Evolutionary conservation across 176 grass and related monocot species (phyloP).

Genomic region (Eragrostis nindensis): DNA sequence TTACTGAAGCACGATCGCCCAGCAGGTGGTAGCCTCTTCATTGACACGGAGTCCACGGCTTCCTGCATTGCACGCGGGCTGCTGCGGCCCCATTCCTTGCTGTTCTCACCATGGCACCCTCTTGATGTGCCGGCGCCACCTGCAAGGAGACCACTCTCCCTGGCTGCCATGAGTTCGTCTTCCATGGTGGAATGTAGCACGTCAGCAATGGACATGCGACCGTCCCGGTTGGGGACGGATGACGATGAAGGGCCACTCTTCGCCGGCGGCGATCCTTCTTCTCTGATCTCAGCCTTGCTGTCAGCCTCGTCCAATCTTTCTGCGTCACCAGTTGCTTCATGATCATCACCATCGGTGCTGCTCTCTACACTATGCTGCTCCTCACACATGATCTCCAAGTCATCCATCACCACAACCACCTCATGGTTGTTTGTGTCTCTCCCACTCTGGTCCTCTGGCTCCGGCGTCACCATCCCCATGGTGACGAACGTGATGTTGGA

Average conservation of each 20-base stretch:
- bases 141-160: slow-evolving; percentile 55
- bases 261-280: slow-evolving; percentile 25
- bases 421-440: slow-evolving; percentile 30
- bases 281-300: slow-evolving; percentile 62
- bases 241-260: slow-evolving; percentile 29
- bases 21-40: slow-evolving; percentile 66
- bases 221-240: slow-evolving; percentile 3
- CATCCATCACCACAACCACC: slow-evolving; percentile 49
- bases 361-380: slow-evolving; percentile 33
- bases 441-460: slow-evolving; percentile 22
- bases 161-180: slow-evolving; percentile 65
- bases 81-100: slow-evolving; percentile 38
- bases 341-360: slow-evolving; percentile 14
- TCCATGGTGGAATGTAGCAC: slow-evolving; percentile 76
- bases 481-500: slow-evolving; percentile 52
- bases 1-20: slow-evolving; percentile 61
- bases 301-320: slow-evolving; percentile 25
- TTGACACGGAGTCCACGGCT: slow-evolving; percentile 1
- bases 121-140: slow-evolving; percentile 47
- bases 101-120: slow-evolving; percentile 43
- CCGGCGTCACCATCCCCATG: slow-evolving; percentile 17
- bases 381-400: slow-evolving; percentile 36
- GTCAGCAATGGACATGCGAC: slow-evolving; percentile 67
- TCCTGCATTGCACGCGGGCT: slow-evolving; percentile 41
- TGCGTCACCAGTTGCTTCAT: background rate